Conservation (phyloP, 164 flowering plant genomes). For the Cinnamomum chago region DNA sequence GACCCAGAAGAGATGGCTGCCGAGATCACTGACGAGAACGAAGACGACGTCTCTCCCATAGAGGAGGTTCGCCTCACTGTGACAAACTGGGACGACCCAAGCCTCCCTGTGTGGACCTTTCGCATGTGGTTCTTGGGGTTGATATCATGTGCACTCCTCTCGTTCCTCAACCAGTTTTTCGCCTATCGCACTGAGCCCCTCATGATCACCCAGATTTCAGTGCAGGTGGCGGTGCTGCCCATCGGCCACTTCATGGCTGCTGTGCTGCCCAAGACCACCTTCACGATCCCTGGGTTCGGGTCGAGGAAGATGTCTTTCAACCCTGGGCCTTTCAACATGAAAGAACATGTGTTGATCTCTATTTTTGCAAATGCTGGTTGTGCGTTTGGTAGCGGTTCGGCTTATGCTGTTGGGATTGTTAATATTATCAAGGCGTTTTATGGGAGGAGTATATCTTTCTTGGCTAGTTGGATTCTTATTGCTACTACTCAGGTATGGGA, state of each 20-base stretch:
- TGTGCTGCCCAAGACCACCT: constrained; percentile 39
- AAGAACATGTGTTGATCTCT: constrained; percentile 69
- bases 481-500: constrained; percentile 61
- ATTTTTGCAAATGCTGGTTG: constrained; percentile 78
- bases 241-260: constrained; percentile 62
- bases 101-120: constrained; percentile 89
- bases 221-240: constrained; percentile 60
- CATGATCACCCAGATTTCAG: constrained; percentile 54
- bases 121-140: constrained; percentile 85
- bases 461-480: constrained; percentile 60
- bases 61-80: constrained; percentile 85
- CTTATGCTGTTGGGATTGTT: constrained; percentile 57
- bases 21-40: constrained; percentile 13
- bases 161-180: constrained; percentile 86
- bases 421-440: constrained; percentile 67
- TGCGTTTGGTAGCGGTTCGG: constrained; percentile 58
- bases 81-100: constrained; percentile 71
- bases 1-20: background rate
- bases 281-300: constrained; percentile 35
- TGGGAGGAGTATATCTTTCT: constrained; percentile 41
- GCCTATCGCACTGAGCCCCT: constrained; percentile 69
- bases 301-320: constrained; percentile 42
- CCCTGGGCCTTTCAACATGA: constrained; percentile 77
- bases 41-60: constrained; percentile 63
- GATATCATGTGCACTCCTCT: constrained; percentile 56